Base-by-base conservation (phyloP, 2,329 filamentous ascomycete species). In the Moelleriella libera region DNA sequence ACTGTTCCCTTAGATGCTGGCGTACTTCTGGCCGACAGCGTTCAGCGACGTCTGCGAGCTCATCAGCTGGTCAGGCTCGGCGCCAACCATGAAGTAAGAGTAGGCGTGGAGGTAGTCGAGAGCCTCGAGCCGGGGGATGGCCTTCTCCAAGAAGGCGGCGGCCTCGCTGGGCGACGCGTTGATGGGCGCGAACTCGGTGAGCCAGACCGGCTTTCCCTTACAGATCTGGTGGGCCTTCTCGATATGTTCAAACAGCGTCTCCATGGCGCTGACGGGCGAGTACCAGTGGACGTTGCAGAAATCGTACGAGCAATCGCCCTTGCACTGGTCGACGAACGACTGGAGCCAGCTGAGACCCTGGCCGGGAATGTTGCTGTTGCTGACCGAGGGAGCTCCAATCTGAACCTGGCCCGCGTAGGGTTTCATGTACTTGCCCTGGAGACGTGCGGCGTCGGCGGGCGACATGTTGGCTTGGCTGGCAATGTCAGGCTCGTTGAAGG, bases 401-500 rank as follows among this genome's bases (percentile, higher is more conserved):
- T 68, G 64, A 49, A 68, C 75, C 57, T 71, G 63, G 58, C 67
- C 69, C n/a, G 62, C 55, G 59, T 73, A 80, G 28, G 69, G 68
- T 66, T 75, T 73, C 68, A 83, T 69, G 60, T 68, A 69, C 58
- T 71, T 54, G 47, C 68, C 71, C 63, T 79, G 78, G 30, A 63
- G 63, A 1, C 60, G 40, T n/a, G 77, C 79, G 40, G 78, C 79
- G 2, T 57, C 59, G 5, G 55, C 55, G n/a, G 78, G 66, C 29
- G 63, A 60, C 60, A 83, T 60, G 68, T 81, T 76, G 55, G 78
- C 67, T 65, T 85, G 81, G n/a, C 59, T 59, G 10, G 55, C 54
- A 52, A 73, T 71, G 62, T 87, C 83, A 43, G 79, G 79, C 70
- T 87, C 82, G 71, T 87, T 87, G 75, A 84, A 85, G 61, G 72